Evolutionary conservation across 352 stramenopile species (phyloP).

Genomic region (Pythium rhizo-oryzae): DNA sequence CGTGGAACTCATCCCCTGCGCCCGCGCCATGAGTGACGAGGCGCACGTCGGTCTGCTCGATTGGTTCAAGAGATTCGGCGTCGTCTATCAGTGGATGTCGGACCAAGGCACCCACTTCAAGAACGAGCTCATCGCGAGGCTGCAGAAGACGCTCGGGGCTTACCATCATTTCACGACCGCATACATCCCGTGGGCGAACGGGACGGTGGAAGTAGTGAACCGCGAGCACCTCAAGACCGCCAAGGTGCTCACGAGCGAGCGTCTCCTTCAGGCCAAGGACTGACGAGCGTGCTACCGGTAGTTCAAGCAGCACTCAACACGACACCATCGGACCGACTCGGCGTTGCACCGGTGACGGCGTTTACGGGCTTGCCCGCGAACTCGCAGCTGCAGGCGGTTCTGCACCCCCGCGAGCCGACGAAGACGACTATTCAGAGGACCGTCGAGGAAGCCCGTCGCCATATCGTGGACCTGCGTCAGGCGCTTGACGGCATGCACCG

Average conservation of each 20-base stretch:
- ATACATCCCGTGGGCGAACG: slow-evolving; percentile 40
- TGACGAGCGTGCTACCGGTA: slow-evolving; percentile 20
- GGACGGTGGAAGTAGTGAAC: slow-evolving; percentile 37
- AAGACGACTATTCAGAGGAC: slow-evolving; percentile 13
- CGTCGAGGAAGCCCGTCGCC: neutral
- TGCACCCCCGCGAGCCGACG: neutral
- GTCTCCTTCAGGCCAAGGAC: too few species aligned
- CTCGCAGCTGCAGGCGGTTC: slow-evolving; percentile 1
- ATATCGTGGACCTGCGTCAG: neutral
- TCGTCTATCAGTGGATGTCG: slow-evolving; percentile 29
- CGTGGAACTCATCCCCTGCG: slow-evolving; percentile 12
- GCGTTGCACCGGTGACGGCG: slow-evolving; percentile 13
- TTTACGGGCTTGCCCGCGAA: slow-evolving; percentile 18
- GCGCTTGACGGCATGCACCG: slow-evolving; percentile 18
- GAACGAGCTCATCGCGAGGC: slow-evolving; percentile 27
- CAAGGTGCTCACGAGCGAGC: slow-evolving; percentile 14
- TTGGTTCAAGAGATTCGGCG: slow-evolving; percentile 41
- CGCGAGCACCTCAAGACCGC: slow-evolving; percentile 22
- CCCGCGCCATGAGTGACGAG: neutral
- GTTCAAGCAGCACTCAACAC: slow-evolving; percentile 22
- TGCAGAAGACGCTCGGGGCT: slow-evolving; percentile 16
- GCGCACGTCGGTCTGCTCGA: slow-evolving; percentile 8
- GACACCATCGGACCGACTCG: slow-evolving; percentile 3
- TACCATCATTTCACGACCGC: slow-evolving; percentile 35
- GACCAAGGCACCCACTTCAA: slow-evolving; percentile 37